phyloP scores from a whole-genome alignment of 2,329 filamentous ascomycete species.

The Calonectria henricotiae region DNA sequence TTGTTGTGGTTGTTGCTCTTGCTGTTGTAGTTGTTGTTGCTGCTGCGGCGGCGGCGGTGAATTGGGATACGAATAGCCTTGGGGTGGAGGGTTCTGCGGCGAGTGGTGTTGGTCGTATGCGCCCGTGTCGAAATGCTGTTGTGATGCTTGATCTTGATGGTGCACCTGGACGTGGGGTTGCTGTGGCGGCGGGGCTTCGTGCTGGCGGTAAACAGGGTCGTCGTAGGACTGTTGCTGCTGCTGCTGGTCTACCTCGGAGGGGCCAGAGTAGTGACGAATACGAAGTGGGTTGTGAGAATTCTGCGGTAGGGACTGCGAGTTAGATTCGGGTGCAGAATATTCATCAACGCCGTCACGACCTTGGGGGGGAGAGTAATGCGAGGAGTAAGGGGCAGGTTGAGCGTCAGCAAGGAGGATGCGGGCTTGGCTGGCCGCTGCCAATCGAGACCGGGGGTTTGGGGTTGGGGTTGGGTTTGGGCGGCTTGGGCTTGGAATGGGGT shows the following conservation, averaged over 20 bases:
- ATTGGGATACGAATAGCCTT: conserved; percentile 50
- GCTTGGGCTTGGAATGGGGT: conserved; percentile 47
- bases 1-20: conserved; percentile 48
- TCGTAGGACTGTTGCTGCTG: conserved; percentile 58
- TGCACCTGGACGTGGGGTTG: conserved; percentile 49
- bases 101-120: conserved; percentile 60
- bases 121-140: conserved; percentile 54
- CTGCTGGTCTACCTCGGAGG: conserved; percentile 61
- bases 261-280: conserved; percentile 66
- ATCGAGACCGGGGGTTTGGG: conserved; percentile 42
- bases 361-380: conserved; percentile 65
- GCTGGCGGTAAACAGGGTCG: conserved; percentile 60
- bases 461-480: conserved; percentile 46
- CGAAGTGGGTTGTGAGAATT: conserved; percentile 60
- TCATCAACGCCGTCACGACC: conserved; percentile 62
- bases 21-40: conserved; percentile 56
- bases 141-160: conserved; percentile 52
- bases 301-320: conserved; percentile 61
- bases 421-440: conserved; percentile 42
- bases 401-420: conserved; percentile 28
- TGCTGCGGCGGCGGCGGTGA: conserved; percentile 60
- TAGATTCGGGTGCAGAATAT: conserved; percentile 59
- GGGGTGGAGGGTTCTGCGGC: conserved; percentile 47
- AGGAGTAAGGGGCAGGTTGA: conserved; percentile 56
- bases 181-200: conserved; percentile 57